Conservation (phyloP, 495 filamentous ascomycete genomes). For the Xylaria bambusicola region DNA sequence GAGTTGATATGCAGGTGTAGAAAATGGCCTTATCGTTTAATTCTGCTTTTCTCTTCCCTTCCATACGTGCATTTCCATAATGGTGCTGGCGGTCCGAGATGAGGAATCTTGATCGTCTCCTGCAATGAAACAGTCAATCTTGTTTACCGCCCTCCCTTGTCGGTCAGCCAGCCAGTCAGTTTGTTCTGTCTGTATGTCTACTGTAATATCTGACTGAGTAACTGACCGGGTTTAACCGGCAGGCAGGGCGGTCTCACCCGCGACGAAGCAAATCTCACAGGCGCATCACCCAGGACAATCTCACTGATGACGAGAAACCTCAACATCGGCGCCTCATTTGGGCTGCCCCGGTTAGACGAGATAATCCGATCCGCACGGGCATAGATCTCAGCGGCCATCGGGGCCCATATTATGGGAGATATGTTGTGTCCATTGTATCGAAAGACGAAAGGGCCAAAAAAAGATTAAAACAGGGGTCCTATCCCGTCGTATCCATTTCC, state of each 20-base stretch:
- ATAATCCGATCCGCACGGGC: constrained; percentile 5
- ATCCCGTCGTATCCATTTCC: neutral
- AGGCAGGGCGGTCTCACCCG: neutral
- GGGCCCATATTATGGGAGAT: neutral
- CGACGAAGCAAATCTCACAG: neutral
- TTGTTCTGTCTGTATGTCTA: neutral
- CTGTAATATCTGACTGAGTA: no score
- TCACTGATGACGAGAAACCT: neutral
- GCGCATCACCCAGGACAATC: neutral
- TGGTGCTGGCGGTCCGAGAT: constrained; percentile 6
- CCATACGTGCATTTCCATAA: constrained; percentile 8
- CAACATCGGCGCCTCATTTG: constrained; percentile 5
- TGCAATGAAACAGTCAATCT: neutral
- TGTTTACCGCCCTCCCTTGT: neutral
- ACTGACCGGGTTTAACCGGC: neutral
- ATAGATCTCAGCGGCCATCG: constrained; percentile 11
- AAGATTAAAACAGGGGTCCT: neutral
- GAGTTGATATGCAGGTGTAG: no score
- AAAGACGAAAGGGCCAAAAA: neutral
- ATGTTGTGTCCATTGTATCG: neutral
- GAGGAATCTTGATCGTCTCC: neutral
- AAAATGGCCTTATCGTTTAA: no score
- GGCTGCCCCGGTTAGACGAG: constrained; percentile 3
- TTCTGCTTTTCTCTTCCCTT: neutral
- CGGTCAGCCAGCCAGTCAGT: neutral